These are phyloP conservation scores for Tolypocladium nubicola DNA, from an alignment of 2,329 filamentous ascomycete species.

Conservation along the genomic window DNA sequence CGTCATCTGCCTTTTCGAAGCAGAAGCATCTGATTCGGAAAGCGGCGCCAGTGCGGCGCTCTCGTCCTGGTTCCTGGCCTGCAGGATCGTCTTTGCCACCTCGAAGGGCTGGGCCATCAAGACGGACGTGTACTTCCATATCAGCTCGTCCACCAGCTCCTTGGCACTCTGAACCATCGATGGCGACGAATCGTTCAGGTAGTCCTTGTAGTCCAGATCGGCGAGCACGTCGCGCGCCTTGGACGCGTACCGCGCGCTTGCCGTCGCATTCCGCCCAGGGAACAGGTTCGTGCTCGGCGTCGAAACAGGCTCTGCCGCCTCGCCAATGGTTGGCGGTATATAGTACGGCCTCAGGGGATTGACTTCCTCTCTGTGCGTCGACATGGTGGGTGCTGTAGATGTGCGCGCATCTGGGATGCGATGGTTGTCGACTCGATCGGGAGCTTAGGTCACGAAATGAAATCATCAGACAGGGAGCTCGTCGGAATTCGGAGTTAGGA, in stretches of 20 bases:
- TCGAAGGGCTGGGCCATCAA: slow-evolving; percentile 93
- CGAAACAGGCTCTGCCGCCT: slow-evolving; percentile 26
- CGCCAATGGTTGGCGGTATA: slow-evolving; percentile 47
- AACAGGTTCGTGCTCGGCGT: slow-evolving; percentile 34
- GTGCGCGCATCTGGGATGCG: slow-evolving; percentile 13
- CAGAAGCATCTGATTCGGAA: slow-evolving; percentile 11
- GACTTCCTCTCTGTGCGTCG: slow-evolving; percentile 33
- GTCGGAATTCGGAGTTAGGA: slow-evolving; percentile 13
- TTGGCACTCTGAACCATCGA: slow-evolving; percentile 65
- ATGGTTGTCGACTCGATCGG: not conserved
- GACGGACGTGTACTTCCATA: slow-evolving; percentile 88
- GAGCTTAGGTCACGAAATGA: slow-evolving; percentile 13
- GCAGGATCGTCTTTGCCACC: slow-evolving; percentile 87
- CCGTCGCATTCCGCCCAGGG: slow-evolving; percentile 31
- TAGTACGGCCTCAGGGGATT: slow-evolving; percentile 65
- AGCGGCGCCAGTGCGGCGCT: slow-evolving; percentile 19
- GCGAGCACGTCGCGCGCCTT: slow-evolving; percentile 78
- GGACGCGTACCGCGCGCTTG: slow-evolving; percentile 21
- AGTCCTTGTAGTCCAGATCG: slow-evolving; percentile 87
- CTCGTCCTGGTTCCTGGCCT: slow-evolving; percentile 54
- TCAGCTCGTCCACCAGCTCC: slow-evolving; percentile 68
- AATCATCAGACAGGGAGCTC: slow-evolving; percentile 15
- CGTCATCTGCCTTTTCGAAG: slow-evolving; percentile 16
- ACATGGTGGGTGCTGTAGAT: slow-evolving; percentile 25
- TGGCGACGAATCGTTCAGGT: slow-evolving; percentile 66